A percentile compares a stretch with the other conserved stretches of the same genome.
Conservation (phyloP, 129 eudicot species). For the Smallanthus sonchifolius region DNA sequence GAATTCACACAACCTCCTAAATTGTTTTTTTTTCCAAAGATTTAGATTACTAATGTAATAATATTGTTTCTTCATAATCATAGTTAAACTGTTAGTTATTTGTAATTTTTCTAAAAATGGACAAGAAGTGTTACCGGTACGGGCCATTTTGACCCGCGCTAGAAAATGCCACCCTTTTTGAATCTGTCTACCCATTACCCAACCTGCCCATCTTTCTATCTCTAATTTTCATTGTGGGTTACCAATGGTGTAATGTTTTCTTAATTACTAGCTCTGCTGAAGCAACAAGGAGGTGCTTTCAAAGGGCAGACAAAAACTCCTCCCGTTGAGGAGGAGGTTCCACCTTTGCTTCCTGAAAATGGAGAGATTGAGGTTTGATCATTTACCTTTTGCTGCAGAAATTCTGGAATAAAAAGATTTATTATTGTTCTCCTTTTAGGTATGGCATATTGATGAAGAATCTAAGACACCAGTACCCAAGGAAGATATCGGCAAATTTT, state of each 20-base stretch:
- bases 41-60: background rate
- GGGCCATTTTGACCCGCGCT: background rate
- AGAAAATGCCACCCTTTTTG: background rate
- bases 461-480: conserved; percentile 68
- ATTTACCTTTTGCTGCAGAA: background rate
- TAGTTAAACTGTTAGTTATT: background rate
- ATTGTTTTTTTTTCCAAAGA: background rate
- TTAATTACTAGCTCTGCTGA: conserved; percentile 69
- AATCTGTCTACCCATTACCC: background rate
- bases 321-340: conserved; percentile 83
- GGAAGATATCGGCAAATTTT: conserved; percentile 85
- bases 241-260: conserved; percentile 12
- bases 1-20: background rate
- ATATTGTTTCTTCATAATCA: background rate
- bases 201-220: background rate
- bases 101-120: background rate
- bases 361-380: conserved; percentile 80
- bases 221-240: background rate
- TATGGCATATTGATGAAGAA: conserved; percentile 80
- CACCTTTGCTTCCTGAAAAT: conserved; percentile 84
- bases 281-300: conserved; percentile 90
- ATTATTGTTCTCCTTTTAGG: conserved; percentile 39
- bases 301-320: conserved; percentile 66
- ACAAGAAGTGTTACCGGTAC: background rate
- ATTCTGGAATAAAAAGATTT: conserved; percentile 1